Evolutionary conservation across 345 rosid species (phyloP).

Genomic region (Ceriops zippeliana): DNA sequence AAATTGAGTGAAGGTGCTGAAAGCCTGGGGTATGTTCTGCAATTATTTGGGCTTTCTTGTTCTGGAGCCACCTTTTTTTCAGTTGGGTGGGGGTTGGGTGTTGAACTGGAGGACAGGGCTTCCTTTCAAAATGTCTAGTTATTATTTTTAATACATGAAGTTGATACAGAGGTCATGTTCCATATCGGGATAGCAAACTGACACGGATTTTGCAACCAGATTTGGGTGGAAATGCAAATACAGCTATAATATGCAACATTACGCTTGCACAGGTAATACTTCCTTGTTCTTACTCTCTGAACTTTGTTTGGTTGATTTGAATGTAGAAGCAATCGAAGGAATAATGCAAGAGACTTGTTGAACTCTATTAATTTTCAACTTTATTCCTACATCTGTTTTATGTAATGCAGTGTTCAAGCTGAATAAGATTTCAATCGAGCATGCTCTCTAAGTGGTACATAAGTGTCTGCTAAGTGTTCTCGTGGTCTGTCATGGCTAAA

Average conservation of each 20-base stretch:
- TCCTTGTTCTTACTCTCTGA: neutral
- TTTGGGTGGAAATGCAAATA: constrained; percentile 97
- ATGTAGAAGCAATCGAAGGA: no score
- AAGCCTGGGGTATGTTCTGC: constrained; percentile 70
- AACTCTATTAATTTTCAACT: neutral
- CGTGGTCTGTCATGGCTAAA: no score
- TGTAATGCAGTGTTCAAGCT: neutral
- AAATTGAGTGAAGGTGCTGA: constrained; percentile 96
- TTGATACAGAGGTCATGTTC: constrained; percentile 83
- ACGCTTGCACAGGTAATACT: constrained; percentile 89
- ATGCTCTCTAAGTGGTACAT: no score
- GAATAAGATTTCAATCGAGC: neutral
- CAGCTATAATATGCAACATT: constrained; percentile 95
- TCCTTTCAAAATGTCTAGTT: neutral
- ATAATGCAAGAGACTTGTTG: no score
- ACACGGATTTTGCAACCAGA: constrained; percentile 96
- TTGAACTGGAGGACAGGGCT: neutral
- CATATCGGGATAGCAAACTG: constrained; percentile 95
- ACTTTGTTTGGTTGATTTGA: neutral
- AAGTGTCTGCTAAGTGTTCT: no score
- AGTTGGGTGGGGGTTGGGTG: no score
- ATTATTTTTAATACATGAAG: neutral
- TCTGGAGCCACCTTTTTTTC: neutral
- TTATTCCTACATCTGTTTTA: neutral
- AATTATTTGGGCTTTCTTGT: constrained; percentile 1